Conservation (phyloP, 2,329 filamentous ascomycete genomes). For the Teratosphaeria pseudoeucalypti region DNA sequence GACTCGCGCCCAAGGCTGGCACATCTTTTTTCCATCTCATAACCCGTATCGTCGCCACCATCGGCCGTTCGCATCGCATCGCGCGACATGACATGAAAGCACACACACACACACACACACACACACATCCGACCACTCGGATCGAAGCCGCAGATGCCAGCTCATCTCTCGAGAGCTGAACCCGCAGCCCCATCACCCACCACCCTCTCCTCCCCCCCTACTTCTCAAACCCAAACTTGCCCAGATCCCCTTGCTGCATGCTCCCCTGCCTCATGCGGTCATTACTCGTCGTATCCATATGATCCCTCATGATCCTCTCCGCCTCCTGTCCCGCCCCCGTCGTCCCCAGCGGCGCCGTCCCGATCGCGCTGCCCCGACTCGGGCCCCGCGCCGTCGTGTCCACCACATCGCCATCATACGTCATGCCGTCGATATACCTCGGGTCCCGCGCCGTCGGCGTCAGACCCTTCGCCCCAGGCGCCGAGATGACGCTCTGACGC, state of each 20-base stretch:
- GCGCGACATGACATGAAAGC: too few relatives aligned
- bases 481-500: conserved; percentile 60
- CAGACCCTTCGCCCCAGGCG: conserved; percentile 39
- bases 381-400: conserved; percentile 24
- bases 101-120: background rate
- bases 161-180: background rate
- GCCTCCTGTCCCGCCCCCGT: conserved; percentile 43
- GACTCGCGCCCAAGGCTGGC: background rate
- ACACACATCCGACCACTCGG: background rate
- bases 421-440: conserved; percentile 36
- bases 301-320: conserved; percentile 54
- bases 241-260: conserved; percentile 33
- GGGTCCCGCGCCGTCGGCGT: conserved; percentile 27
- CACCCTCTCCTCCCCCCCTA: conserved; percentile 2
- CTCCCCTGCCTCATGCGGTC: conserved; percentile 34
- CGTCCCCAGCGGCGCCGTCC: conserved; percentile 6
- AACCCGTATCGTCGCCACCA: background rate
- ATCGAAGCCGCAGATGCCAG: background rate
- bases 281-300: conserved; percentile 37
- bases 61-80: background rate
- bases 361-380: conserved; percentile 7
- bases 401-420: conserved; percentile 31
- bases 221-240: conserved; percentile 51
- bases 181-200: background rate
- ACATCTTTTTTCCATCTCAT: background rate